Evolutionary conservation across 2,329 filamentous ascomycete species (phyloP), one percentile per base, ranked within the genome.

Genomic region (Blumeria graminis): DNA sequence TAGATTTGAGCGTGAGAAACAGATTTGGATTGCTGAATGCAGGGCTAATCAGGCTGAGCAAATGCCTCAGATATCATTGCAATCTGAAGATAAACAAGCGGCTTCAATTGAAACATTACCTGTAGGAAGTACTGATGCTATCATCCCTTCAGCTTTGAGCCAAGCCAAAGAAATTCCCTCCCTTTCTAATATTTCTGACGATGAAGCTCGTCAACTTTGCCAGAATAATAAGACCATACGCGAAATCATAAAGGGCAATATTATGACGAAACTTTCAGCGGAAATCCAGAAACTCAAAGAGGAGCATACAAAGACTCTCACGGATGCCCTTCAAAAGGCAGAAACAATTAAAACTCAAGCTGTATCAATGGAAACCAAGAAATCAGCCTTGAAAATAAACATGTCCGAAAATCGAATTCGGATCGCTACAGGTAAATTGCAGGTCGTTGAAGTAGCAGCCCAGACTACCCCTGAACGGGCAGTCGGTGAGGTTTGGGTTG

Each of bases 401-500:
- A 84, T 93, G 79, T 72, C 80, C 6, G 82, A 90, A 62, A 85
- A 82, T 62, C 80, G 82, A 65, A 70, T 75, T 51, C 78, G 76
- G 59, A 70, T 71, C 8, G 78, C 81, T 0, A 74, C 74, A 55
- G 84, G 82, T 4, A 93, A 92, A 70, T 70, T 93, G 35, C 76
- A 77, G 1, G 78, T 92, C 1, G 84, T 96, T 3, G 77, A 88
- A 64, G 84, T 80, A 51, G 89, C 90, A 11, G 87, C 84, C 0
- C 76, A 75, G n/a, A 84, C 94, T 52, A 95, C 89, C 0, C 90
- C 90, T 0, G 75, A 90, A 63, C 81, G 80, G 65, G 79, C 88
- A 0, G 87, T 96, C 3, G 77, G 72, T 9, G 88, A 95, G 68
- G 89, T 95, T 0, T 95, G 86, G 85, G 80, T 83, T 60, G 71